Evolutionary conservation across 176 grass and related monocot genomes (phyloP).

Genomic region (Tillandsia leiboldiana): DNA sequence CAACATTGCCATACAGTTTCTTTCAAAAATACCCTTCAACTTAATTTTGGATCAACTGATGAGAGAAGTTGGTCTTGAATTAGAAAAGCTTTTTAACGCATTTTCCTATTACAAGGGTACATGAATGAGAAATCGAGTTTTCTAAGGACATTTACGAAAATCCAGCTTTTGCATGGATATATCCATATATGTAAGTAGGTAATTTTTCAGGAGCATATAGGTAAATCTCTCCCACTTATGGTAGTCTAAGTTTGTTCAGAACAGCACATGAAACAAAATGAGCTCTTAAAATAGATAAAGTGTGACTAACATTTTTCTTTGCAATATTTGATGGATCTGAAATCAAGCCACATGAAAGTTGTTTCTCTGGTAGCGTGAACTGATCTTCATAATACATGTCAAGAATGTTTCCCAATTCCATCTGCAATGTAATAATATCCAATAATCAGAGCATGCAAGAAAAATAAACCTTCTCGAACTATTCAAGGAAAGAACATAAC

Average conservation of each 20-base stretch:
- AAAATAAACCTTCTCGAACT: neutral
- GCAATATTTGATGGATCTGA: slow-evolving; percentile 37
- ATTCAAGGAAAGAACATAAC: neutral
- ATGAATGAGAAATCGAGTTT: too few species aligned
- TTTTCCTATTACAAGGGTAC: too few species aligned
- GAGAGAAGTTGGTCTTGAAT: too few species aligned
- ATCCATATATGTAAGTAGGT: too few species aligned
- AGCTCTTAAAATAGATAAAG: neutral
- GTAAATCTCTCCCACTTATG: neutral
- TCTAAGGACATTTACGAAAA: too few species aligned
- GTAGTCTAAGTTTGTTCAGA: neutral
- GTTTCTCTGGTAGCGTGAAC: slow-evolving; percentile 64
- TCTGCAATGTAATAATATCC: slow-evolving; percentile 31
- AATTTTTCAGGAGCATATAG: too few species aligned
- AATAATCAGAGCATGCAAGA: neutral
- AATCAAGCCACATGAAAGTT: slow-evolving; percentile 39
- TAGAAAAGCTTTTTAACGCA: too few species aligned
- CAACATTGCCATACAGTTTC: too few species aligned
- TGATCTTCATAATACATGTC: slow-evolving; percentile 98
- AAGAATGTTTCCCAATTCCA: slow-evolving; percentile 58
- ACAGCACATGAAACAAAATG: neutral
- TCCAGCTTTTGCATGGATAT: too few species aligned
- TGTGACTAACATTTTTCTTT: slow-evolving; percentile 46
- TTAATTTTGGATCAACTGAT: too few species aligned
- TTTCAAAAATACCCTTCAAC: too few species aligned